Conservation (phyloP, 176 grass and related monocot species). For the Microstegium vimineum region DNA sequence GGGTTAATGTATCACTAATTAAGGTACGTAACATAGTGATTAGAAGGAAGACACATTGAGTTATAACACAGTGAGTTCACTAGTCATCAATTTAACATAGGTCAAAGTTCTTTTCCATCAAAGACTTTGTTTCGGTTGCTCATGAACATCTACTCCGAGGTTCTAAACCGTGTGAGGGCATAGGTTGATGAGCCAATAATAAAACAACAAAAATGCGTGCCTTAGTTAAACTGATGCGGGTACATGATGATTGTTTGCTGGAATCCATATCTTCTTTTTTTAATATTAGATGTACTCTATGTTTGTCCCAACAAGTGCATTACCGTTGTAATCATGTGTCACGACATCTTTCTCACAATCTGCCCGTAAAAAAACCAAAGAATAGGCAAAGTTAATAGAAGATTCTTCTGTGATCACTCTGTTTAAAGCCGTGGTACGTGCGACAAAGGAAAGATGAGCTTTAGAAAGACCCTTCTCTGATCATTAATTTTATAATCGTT, state of each 20-base stretch:
- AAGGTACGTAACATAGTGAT: too few species aligned
- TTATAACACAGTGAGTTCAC: too few species aligned
- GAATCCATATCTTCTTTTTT: slow-evolving; percentile 5
- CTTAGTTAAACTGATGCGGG: background rate
- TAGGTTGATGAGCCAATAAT: background rate
- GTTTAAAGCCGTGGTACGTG: slow-evolving; percentile 11
- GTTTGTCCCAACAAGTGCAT: slow-evolving; percentile 28
- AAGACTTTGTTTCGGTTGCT: background rate
- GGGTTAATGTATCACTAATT: too few species aligned
- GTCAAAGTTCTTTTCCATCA: too few species aligned
- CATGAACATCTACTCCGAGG: too few species aligned
- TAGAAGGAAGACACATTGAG: too few species aligned
- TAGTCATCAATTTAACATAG: too few species aligned
- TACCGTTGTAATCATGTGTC: slow-evolving; percentile 24
- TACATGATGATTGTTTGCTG: background rate
- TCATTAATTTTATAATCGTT: too few species aligned
- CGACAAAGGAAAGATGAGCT: slow-evolving; percentile 29
- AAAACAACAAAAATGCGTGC: too few species aligned
- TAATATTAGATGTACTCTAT: background rate
- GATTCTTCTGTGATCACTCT: slow-evolving; percentile 21
- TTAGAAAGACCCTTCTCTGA: too few species aligned
- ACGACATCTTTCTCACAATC: slow-evolving; percentile 2
- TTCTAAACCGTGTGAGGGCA: too few species aligned
- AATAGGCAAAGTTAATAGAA: background rate
- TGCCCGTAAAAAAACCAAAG: background rate